These are phyloP conservation scores for Larix kaempferi DNA, from an alignment of 75 land plant species.

Conservation along the genomic window DNA sequence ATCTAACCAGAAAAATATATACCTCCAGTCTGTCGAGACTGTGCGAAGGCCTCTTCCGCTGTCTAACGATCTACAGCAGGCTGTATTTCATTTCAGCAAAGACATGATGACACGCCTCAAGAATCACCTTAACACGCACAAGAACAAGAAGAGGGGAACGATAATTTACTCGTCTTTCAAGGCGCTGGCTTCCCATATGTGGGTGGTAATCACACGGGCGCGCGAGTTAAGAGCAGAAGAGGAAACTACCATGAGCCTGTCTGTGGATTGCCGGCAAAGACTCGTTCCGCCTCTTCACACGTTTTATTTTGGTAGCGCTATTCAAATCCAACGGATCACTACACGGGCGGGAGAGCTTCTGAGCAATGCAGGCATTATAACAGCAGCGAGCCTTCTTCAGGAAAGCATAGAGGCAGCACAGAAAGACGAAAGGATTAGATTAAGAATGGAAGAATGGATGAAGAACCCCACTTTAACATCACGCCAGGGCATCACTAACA, in stretches of 20 bases:
- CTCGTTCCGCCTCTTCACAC: conserved; percentile 11
- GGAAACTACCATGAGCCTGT: background rate
- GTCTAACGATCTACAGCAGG: conserved; percentile 17
- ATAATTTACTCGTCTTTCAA: conserved; percentile 22
- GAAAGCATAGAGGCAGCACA: too few species aligned
- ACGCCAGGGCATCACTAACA: too few species aligned
- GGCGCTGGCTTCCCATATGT: conserved; percentile 19
- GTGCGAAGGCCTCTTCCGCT: too few species aligned
- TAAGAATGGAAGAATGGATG: background rate
- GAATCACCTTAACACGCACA: conserved; percentile 22
- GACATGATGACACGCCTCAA: conserved; percentile 32
- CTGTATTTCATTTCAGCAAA: conserved; percentile 37
- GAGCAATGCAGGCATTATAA: background rate
- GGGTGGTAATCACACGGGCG: conserved; percentile 18
- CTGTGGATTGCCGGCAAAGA: conserved; percentile 9
- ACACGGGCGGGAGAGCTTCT: background rate
- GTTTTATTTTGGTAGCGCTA: conserved; percentile 29
- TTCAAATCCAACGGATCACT: background rate
- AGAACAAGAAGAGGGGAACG: background rate
- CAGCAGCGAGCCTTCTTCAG: too few species aligned
- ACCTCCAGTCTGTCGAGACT: background rate
- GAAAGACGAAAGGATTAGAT: background rate
- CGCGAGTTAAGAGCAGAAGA: background rate
- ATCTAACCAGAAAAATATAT: too few species aligned
- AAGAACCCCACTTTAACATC: too few species aligned